These are phyloP conservation scores for Haplosporangium gracile DNA, from an alignment of 192 early-diverging fungal genomes.

Conservation along the genomic window DNA sequence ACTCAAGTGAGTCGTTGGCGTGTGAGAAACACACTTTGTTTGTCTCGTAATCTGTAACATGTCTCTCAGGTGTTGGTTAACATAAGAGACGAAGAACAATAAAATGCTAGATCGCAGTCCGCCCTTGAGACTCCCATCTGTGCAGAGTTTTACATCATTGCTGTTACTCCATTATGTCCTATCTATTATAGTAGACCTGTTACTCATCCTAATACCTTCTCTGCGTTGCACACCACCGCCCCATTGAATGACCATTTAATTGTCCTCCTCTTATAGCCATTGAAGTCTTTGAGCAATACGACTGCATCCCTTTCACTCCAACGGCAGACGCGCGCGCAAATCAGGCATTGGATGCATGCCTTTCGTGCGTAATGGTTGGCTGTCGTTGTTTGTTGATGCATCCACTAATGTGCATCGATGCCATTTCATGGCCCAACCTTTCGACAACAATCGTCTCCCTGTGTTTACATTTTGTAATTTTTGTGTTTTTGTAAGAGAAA, in stretches of 20 bases:
- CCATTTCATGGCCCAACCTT: background rate
- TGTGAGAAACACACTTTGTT: background rate
- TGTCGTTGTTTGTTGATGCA: background rate
- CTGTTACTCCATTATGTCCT: background rate
- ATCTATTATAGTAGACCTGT: background rate
- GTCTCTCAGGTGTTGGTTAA: background rate
- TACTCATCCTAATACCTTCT: no score
- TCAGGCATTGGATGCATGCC: background rate
- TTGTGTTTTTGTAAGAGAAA: background rate
- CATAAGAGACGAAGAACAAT: background rate
- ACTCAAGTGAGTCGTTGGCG: background rate
- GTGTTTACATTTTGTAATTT: background rate
- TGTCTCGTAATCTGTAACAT: background rate
- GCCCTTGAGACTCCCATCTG: background rate
- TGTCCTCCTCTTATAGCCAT: background rate
- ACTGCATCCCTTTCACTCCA: background rate
- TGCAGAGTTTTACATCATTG: background rate
- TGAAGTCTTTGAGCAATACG: no score
- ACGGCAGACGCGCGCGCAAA: background rate
- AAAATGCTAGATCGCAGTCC: background rate
- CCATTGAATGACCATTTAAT: background rate
- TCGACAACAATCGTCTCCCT: background rate
- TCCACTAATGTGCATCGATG: background rate
- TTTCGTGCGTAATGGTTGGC: background rate
- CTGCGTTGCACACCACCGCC: no score